These are phyloP conservation scores for Neurospora sp. DNA, from an alignment of 2,329 filamentous ascomycete genomes.

Conservation along the genomic window DNA sequence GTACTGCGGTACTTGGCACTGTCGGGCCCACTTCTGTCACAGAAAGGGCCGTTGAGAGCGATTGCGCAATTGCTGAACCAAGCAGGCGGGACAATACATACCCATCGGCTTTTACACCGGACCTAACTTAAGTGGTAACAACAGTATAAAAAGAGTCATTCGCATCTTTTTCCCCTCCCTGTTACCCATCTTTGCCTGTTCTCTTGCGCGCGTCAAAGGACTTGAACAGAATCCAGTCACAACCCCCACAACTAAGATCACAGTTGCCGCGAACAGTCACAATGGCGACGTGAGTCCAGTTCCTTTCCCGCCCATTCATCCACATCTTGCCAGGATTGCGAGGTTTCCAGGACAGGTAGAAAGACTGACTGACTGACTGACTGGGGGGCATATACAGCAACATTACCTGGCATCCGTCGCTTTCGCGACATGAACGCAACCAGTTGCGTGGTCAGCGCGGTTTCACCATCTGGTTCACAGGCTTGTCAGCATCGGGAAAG, in stretches of 20 bases:
- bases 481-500: slow-evolving; percentile 91
- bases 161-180: not conserved
- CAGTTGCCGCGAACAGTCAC: not conserved
- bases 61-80: not conserved
- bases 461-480: slow-evolving; percentile 96
- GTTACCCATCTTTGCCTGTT: not conserved
- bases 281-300: not conserved
- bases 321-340: not conserved
- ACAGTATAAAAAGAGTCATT: not conserved
- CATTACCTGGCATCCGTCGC: slow-evolving; percentile 81
- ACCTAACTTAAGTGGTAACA: not conserved
- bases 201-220: not conserved
- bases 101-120: not conserved
- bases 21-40: not conserved
- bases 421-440: slow-evolving; percentile 69
- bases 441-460: slow-evolving; percentile 70
- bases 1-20: not conserved
- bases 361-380: not conserved
- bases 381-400: slow-evolving; percentile 43
- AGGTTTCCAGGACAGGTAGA: not conserved
- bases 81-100: not conserved
- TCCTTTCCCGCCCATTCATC: not conserved
- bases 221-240: not conserved
- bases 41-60: not conserved
- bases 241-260: not conserved